Conservation (phyloP, 1,139 yeast genomes). For the Blastobotrys serpentis region DNA sequence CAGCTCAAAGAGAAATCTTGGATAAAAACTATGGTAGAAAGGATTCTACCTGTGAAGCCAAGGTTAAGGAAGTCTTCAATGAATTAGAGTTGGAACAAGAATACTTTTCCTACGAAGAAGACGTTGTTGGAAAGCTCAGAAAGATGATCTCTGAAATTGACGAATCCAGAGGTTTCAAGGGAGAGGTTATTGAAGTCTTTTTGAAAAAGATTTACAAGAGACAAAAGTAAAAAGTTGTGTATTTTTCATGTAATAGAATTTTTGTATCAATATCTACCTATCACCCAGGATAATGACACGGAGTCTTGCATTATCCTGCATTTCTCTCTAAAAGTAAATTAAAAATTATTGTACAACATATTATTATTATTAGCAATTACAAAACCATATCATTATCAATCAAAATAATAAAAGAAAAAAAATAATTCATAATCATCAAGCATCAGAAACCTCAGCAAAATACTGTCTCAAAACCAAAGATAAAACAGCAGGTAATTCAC, state of each 20-base stretch:
- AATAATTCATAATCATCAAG: slow-evolving; percentile 12
- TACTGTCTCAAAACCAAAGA: slow-evolving; percentile 88
- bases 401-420: background rate
- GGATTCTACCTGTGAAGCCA: slow-evolving; percentile 64
- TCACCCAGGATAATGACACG: too few relatives aligned
- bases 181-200: slow-evolving; percentile 77
- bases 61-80: slow-evolving; percentile 69
- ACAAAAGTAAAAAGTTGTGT: slow-evolving; percentile 54
- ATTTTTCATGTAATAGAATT: background rate
- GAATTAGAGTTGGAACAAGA: slow-evolving; percentile 70
- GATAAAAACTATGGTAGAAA: slow-evolving; percentile 91
- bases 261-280: too few relatives aligned
- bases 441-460: slow-evolving; percentile 65
- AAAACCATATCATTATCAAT: slow-evolving; percentile 8
- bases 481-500: slow-evolving; percentile 88
- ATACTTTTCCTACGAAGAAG: slow-evolving; percentile 82
- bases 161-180: slow-evolving; percentile 89
- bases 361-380: background rate
- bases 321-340: too few relatives aligned
- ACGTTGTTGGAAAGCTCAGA: slow-evolving; percentile 62
- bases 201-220: slow-evolving; percentile 92
- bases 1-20: slow-evolving; percentile 77
- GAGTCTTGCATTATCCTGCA: too few relatives aligned
- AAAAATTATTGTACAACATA: slow-evolving; percentile 11
- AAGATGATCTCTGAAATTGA: slow-evolving; percentile 67